phyloP scores from a whole-genome alignment of 495 filamentous ascomycete species.

The Penicillium manginii region DNA sequence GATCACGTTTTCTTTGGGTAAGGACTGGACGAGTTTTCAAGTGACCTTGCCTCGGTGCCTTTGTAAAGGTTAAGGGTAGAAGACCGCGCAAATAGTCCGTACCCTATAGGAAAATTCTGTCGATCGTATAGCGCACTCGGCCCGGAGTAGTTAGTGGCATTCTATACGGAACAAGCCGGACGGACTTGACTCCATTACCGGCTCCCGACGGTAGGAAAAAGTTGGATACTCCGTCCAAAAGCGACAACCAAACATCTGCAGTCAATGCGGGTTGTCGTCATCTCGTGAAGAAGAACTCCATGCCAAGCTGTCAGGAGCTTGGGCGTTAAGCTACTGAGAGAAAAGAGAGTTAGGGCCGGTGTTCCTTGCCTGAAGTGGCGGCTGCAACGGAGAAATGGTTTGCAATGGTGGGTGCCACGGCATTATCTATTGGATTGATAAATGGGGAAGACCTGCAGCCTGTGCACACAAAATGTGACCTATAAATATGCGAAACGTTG shows the following conservation, averaged over 20 bases:
- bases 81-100: background rate
- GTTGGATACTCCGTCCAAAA: too few relatives aligned
- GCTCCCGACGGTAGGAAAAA: background rate
- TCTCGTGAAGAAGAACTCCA: background rate
- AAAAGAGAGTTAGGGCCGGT: background rate
- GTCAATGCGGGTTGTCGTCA: constrained; percentile 5
- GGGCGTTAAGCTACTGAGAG: constrained; percentile 8
- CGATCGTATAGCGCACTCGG: background rate
- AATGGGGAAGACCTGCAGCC: constrained; percentile 8
- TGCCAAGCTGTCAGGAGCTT: constrained; percentile 9
- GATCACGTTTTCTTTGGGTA: background rate
- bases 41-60: background rate
- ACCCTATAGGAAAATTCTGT: constrained; percentile 1
- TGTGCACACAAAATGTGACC: constrained; percentile 2
- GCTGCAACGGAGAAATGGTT: constrained; percentile 12
- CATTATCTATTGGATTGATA: constrained; percentile 9
- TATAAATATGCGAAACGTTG: constrained; percentile 24
- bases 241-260: background rate
- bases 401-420: constrained; percentile 4
- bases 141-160: background rate
- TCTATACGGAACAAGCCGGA: constrained; percentile 5
- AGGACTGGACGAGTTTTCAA: constrained; percentile 1
- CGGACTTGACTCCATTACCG: background rate
- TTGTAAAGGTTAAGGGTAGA: background rate
- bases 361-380: constrained; percentile 17